phyloP scores from a whole-genome alignment of 805 yeast species.

The Schizosaccharomyces pombe region DNA sequence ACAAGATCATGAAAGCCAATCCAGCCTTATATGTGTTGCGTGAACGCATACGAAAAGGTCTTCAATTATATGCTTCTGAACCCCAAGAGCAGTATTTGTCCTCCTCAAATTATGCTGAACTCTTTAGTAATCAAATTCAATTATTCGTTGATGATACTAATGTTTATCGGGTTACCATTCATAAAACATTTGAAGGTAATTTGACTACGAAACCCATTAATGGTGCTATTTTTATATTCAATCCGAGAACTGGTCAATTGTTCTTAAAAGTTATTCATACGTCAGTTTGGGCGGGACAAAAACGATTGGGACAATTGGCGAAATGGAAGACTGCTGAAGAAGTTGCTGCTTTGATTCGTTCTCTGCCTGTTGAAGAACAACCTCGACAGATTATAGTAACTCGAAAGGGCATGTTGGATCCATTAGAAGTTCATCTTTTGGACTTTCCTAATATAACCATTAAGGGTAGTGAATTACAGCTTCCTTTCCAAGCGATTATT shows the following conservation, averaged over 20 bases:
- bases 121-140: slow-evolving; percentile 47
- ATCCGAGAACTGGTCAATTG: slow-evolving; percentile 77
- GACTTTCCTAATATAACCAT: slow-evolving; percentile 85
- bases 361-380: slow-evolving; percentile 79
- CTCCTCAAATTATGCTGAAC: slow-evolving; percentile 71
- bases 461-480: slow-evolving; percentile 64
- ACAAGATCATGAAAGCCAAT: slow-evolving; percentile 78
- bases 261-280: slow-evolving; percentile 78
- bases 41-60: slow-evolving; percentile 80
- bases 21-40: slow-evolving; percentile 80
- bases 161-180: slow-evolving; percentile 80
- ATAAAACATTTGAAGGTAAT: slow-evolving; percentile 80
- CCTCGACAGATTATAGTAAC: slow-evolving; percentile 83
- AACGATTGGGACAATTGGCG: slow-evolving; percentile 72
- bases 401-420: slow-evolving; percentile 76
- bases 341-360: slow-evolving; percentile 70
- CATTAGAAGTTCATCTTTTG: slow-evolving; percentile 86
- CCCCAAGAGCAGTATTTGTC: slow-evolving; percentile 79
- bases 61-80: slow-evolving; percentile 80
- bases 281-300: slow-evolving; percentile 92
- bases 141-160: slow-evolving; percentile 73
- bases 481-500: slow-evolving; percentile 76
- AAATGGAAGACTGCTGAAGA: slow-evolving; percentile 98
- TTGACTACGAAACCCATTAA: slow-evolving; percentile 77
- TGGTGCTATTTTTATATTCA: slow-evolving; percentile 74